Conservation (phyloP, 306 rosid genomes). For the Sicyos baderoa region DNA sequence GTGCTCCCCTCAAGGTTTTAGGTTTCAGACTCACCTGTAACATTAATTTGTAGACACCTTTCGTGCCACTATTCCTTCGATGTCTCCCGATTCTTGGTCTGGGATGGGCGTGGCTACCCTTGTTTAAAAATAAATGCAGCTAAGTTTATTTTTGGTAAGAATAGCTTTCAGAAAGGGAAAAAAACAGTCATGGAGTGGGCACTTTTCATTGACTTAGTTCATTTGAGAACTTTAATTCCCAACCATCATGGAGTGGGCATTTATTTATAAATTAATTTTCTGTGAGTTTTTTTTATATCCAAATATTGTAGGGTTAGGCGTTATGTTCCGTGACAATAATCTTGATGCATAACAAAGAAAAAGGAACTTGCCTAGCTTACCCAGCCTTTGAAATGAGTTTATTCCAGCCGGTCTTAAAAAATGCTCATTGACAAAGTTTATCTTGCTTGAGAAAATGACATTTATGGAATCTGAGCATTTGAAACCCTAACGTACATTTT, state of each 20-base stretch:
- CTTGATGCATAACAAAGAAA: too few species aligned
- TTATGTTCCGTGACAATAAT: too few species aligned
- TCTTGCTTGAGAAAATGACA: background rate
- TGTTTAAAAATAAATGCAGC: background rate
- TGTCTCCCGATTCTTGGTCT: too few species aligned
- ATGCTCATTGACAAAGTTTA: constrained; percentile 6
- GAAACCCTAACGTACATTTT: background rate
- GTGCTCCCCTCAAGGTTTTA: too few species aligned
- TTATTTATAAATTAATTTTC: too few species aligned
- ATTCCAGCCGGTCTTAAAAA: background rate
- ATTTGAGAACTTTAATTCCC: background rate
- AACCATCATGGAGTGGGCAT: too few species aligned
- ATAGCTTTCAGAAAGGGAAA: background rate
- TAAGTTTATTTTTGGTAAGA: background rate
- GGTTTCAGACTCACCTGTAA: too few species aligned
- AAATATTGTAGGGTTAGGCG: too few species aligned
- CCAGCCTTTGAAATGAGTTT: background rate
- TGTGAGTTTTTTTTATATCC: too few species aligned
- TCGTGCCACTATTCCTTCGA: too few species aligned
- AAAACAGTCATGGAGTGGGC: background rate
- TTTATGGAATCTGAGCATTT: background rate
- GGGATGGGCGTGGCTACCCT: too few species aligned
- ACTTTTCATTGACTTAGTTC: background rate
- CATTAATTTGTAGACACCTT: too few species aligned
- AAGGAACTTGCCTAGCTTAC: background rate